A percentile compares a stretch with the other conserved stretches of the same genome.
Evolutionary conservation across 1,284 basidiomycete species (phyloP).

Genomic region (Schizophyllum commune): DNA sequence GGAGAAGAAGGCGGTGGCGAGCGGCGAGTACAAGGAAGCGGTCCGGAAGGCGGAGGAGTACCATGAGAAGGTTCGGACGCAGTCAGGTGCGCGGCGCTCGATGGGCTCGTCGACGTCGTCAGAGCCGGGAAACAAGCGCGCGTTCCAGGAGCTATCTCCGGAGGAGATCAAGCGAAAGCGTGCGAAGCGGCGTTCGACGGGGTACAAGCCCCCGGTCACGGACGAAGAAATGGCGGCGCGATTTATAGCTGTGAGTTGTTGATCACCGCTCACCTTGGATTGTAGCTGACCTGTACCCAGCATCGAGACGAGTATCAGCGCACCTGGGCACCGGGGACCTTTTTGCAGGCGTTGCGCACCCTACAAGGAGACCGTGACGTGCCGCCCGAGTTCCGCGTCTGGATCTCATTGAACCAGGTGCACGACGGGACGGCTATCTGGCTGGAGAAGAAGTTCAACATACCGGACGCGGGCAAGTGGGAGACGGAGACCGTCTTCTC

Average conservation of each 20-base stretch:
- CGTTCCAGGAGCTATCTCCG: slow-evolving; percentile 14
- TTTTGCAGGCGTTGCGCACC: slow-evolving; percentile 40
- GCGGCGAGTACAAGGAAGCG: slow-evolving; percentile 50
- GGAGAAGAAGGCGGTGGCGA: slow-evolving; percentile 34
- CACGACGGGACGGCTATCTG: slow-evolving; percentile 70
- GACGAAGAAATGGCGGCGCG: slow-evolving; percentile 59
- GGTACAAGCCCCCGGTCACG: slow-evolving; percentile 32
- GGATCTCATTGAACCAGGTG: slow-evolving; percentile 66
- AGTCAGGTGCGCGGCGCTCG: slow-evolving; percentile 15
- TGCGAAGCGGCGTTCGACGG: slow-evolving; percentile 10
- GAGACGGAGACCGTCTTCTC: slow-evolving; percentile 48
- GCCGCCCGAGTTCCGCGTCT: slow-evolving; percentile 22
- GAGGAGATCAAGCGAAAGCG: slow-evolving; percentile 1
- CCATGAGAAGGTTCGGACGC: slow-evolving; percentile 37
- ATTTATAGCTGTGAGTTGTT: slow-evolving; percentile 52
- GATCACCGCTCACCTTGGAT: slow-evolving; percentile 8
- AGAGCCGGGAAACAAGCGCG: slow-evolving; percentile 19
- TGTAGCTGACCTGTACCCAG: slow-evolving; percentile 27
- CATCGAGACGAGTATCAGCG: slow-evolving; percentile 61
- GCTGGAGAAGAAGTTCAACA: slow-evolving; percentile 64
- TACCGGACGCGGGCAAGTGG: slow-evolving; percentile 57
- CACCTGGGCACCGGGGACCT: slow-evolving; percentile 64
- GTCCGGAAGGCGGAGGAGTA: slow-evolving; percentile 52
- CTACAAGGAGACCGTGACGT: slow-evolving; percentile 25
- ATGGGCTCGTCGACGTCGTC: background rate